A percentile compares a stretch with the other conserved stretches of the same genome.
These are phyloP conservation scores for Kazachstania sp. DNA, from an alignment of 1,139 yeast genomes.

Conservation along the genomic window DNA sequence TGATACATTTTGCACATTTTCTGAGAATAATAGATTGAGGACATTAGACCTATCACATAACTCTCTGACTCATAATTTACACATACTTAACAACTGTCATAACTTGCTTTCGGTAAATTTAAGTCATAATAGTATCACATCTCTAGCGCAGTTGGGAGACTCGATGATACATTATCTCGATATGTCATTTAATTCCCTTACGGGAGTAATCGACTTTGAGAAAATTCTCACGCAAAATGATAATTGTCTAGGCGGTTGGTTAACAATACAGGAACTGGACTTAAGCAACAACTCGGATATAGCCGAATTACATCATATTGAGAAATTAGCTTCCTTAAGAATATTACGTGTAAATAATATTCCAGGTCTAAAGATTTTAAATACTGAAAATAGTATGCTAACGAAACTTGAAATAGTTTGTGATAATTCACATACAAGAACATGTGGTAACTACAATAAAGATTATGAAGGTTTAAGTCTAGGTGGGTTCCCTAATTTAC, in stretches of 20 bases:
- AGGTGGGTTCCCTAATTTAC: not conserved
- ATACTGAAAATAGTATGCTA: not conserved
- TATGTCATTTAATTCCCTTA: slow-evolving; percentile 18
- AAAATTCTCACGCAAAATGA: slow-evolving; percentile 7
- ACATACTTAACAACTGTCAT: slow-evolving; percentile 12
- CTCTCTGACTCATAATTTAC: slow-evolving; percentile 8
- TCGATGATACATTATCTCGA: slow-evolving; percentile 13
- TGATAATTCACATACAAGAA: not conserved
- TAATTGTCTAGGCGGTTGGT: slow-evolving; percentile 16
- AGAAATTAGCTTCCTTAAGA: not conserved
- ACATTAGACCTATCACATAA: slow-evolving; percentile 5
- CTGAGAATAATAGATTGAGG: slow-evolving; percentile 8
- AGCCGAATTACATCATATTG: not conserved
- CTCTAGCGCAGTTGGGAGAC: slow-evolving; percentile 16
- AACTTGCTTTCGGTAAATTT: slow-evolving; percentile 18
- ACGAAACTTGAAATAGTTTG: not conserved
- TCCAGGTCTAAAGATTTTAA: not conserved
- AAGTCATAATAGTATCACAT: slow-evolving; percentile 19
- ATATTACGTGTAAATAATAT: not conserved
- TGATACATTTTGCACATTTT: slow-evolving; percentile 13
- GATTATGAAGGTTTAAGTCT: not conserved
- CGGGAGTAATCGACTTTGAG: slow-evolving; percentile 16
- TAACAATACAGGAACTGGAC: slow-evolving; percentile 18
- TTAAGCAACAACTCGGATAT: slow-evolving; percentile 14
- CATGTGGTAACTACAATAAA: not conserved